Evolutionary conservation across 306 rosid species (phyloP).

Genomic region (Senna tora): DNA sequence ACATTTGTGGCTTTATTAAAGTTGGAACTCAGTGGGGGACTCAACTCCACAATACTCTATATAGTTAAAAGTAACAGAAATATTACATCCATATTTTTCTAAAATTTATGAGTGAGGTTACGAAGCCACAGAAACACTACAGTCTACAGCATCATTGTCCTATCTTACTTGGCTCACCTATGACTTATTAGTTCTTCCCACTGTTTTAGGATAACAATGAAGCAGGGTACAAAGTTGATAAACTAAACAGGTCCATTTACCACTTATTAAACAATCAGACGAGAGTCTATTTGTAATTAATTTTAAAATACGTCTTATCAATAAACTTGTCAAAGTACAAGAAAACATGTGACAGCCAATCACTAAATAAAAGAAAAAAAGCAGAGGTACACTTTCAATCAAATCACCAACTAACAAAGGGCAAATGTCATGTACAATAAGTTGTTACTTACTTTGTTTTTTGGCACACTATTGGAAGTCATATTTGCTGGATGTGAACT

Average conservation of each 20-base stretch:
- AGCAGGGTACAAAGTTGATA: slow-evolving; percentile 13
- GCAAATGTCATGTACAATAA: slow-evolving; percentile 23
- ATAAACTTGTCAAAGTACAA: slow-evolving; percentile 8
- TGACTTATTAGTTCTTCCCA: slow-evolving; percentile 23
- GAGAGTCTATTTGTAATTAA: slow-evolving; percentile 25
- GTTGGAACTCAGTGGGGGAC: slow-evolving; percentile 43
- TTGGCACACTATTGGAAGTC: slow-evolving; percentile 45
- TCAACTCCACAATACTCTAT: slow-evolving; percentile 47
- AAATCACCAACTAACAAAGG: slow-evolving; percentile 34
- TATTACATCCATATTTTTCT: slow-evolving; percentile 16
- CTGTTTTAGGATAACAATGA: slow-evolving; percentile 23
- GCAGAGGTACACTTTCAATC: neutral
- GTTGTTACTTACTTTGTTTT: slow-evolving; percentile 58
- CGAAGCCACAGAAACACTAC: neutral
- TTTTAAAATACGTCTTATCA: slow-evolving; percentile 15
- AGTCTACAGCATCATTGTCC: neutral
- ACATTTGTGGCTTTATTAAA: slow-evolving; percentile 37
- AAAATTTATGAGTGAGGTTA: neutral
- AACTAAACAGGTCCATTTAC: slow-evolving; percentile 5
- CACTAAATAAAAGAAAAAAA: slow-evolving; percentile 7
- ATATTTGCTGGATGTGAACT: slow-evolving; percentile 46
- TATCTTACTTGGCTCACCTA: slow-evolving; percentile 23
- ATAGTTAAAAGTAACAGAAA: slow-evolving; percentile 31
- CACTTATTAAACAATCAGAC: slow-evolving; percentile 17
- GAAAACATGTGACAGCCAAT: neutral